These are phyloP conservation scores for Graphilbum fragrans DNA, from an alignment of 2,329 filamentous ascomycete genomes.

Conservation along the genomic window DNA sequence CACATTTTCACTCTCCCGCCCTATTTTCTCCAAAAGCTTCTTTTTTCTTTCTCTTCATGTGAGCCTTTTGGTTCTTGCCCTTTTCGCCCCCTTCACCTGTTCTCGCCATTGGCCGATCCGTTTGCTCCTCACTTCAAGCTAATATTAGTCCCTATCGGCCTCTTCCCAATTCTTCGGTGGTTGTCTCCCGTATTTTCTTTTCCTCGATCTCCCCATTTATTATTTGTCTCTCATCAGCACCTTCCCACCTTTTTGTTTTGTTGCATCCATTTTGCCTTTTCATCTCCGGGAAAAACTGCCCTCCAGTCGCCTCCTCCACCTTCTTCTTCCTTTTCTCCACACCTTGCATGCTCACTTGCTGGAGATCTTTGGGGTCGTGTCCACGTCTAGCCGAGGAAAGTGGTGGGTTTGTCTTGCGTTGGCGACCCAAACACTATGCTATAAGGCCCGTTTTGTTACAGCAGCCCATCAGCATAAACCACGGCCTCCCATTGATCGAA, in stretches of 20 bases:
- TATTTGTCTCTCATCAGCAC: too few relatives aligned
- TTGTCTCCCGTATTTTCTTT: background rate
- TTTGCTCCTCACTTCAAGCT: background rate
- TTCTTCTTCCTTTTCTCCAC: background rate
- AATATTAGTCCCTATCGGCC: background rate
- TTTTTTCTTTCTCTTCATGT: background rate
- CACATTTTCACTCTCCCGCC: background rate
- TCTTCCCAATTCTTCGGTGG: background rate
- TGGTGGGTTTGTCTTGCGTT: background rate
- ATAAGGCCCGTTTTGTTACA: background rate
- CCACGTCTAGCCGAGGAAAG: background rate
- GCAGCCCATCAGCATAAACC: background rate
- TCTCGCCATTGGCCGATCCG: background rate
- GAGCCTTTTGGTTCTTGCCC: background rate
- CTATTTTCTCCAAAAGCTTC: background rate
- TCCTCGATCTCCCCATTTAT: too few relatives aligned
- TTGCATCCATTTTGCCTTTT: background rate
- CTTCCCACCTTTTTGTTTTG: background rate
- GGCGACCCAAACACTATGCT: background rate
- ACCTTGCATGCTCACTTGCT: background rate
- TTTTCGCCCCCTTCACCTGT: background rate
- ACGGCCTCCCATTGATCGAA: background rate
- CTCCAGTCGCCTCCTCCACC: too few relatives aligned
- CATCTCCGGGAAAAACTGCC: too few relatives aligned
- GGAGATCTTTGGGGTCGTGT: background rate